Evolutionary conservation across 495 filamentous ascomycete species (phyloP).

Genomic region (Acidiella bohemica): DNA sequence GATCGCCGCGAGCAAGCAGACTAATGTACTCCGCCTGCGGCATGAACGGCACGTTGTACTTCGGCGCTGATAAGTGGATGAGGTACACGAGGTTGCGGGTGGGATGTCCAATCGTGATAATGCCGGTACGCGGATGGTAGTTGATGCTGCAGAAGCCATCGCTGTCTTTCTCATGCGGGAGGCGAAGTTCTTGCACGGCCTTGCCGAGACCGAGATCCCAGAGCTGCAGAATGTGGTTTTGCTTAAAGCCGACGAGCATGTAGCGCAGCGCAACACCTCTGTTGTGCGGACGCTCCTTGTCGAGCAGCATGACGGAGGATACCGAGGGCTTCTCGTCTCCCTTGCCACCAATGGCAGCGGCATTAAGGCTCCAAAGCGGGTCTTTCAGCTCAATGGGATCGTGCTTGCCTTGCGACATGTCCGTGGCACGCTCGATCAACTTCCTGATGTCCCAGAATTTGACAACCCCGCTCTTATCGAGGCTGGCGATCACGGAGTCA

Average conservation of each 20-base stretch:
- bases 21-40: slow-evolving; percentile 78
- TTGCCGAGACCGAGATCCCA: slow-evolving; percentile 96
- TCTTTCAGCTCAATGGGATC: slow-evolving; percentile 57
- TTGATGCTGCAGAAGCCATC: slow-evolving; percentile 93
- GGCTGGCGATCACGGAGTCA: slow-evolving; percentile 81
- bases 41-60: slow-evolving; percentile 65
- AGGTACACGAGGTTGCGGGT: slow-evolving; percentile 97
- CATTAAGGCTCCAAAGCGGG: slow-evolving; percentile 37
- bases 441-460: slow-evolving; percentile 94
- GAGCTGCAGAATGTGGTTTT: slow-evolving; percentile 95
- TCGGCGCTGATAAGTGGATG: slow-evolving; percentile 82
- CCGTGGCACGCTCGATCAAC: slow-evolving; percentile 46
- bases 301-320: slow-evolving; percentile 86
- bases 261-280: slow-evolving; percentile 80
- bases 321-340: slow-evolving; percentile 83
- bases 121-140: slow-evolving; percentile 78
- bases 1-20: slow-evolving; percentile 57
- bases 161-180: slow-evolving; percentile 91
- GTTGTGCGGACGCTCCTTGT: slow-evolving; percentile 81
- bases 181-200: slow-evolving; percentile 89
- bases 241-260: slow-evolving; percentile 93
- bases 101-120: slow-evolving; percentile 89
- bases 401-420: slow-evolving; percentile 31
- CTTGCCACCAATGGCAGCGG: slow-evolving; percentile 12
- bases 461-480: slow-evolving; percentile 88